Evolutionary conservation across 2,329 filamentous ascomycete species (phyloP).

Genomic region (Esteya vermicola): DNA sequence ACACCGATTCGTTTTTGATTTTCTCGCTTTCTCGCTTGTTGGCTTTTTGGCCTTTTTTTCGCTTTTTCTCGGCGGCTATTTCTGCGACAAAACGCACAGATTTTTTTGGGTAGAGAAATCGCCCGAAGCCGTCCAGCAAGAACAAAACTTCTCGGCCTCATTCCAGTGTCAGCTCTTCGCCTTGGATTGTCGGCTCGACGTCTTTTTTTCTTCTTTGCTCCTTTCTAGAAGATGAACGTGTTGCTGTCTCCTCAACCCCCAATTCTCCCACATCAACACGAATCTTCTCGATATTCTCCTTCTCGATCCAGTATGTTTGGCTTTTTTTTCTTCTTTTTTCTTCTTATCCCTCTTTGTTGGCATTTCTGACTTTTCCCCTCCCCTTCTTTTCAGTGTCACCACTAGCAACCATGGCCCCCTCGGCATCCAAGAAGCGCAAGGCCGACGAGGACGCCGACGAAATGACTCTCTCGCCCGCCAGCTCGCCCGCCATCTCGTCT

Average conservation of each 20-base stretch:
- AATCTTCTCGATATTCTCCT: slow-evolving; percentile 37
- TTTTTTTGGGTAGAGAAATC: too few species aligned
- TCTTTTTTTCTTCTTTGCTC: not conserved
- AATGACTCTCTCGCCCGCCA: slow-evolving; percentile 80
- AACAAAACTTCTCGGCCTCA: too few species aligned
- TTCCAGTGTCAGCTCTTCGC: not conserved
- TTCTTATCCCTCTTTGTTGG: slow-evolving; percentile 8
- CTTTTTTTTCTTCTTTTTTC: slow-evolving; percentile 4
- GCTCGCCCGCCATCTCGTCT: slow-evolving; percentile 61
- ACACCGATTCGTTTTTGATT: too few species aligned
- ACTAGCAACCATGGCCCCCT: slow-evolving; percentile 35
- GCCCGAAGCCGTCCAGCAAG: too few species aligned
- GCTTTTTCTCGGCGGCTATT: too few species aligned
- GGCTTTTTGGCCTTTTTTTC: too few species aligned
- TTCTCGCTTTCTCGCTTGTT: too few species aligned
- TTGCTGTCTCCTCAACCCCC: slow-evolving; percentile 46
- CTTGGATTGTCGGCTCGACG: not conserved
- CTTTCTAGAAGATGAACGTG: slow-evolving; percentile 39
- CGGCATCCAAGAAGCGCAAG: slow-evolving; percentile 76
- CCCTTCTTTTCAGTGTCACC: slow-evolving; percentile 25
- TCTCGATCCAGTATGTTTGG: slow-evolving; percentile 37
- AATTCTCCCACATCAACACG: slow-evolving; percentile 44
- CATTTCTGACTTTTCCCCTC: not conserved
- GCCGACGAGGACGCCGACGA: slow-evolving; percentile 71
- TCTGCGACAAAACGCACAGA: too few species aligned